Percentiles rank a stretch among this genome's conserved stretches.
Conservation (phyloP, 805 yeast genomes). For the Candida manassasensis region DNA sequence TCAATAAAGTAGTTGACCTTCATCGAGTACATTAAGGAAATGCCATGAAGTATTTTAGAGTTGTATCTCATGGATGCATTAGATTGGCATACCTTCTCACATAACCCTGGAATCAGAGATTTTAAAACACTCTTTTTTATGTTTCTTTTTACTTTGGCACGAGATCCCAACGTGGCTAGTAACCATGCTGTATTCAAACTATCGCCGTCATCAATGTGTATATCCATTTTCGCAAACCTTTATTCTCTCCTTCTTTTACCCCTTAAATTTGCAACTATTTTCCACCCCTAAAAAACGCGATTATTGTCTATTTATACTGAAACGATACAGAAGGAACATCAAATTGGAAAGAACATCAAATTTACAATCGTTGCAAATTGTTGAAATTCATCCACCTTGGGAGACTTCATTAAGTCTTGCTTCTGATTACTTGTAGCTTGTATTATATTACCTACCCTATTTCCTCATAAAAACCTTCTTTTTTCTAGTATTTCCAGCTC, state of each 20-base stretch:
- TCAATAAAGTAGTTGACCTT: constrained; percentile 44
- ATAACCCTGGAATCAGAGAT: constrained; percentile 39
- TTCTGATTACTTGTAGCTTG: too few species aligned
- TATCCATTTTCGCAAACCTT: constrained; percentile 1
- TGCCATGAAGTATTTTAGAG: constrained; percentile 45
- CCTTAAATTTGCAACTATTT: not conserved
- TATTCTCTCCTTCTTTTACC: not conserved
- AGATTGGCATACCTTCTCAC: constrained; percentile 17
- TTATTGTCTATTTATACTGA: too few species aligned
- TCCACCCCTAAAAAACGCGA: too few species aligned
- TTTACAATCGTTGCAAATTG: too few species aligned
- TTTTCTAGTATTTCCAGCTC: too few species aligned
- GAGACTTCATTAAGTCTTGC: too few species aligned
- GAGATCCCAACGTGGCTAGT: constrained; percentile 40
- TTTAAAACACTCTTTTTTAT: constrained; percentile 28
- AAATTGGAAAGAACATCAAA: too few species aligned
- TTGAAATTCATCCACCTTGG: too few species aligned
- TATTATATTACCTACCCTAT: too few species aligned
- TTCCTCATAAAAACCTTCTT: too few species aligned
- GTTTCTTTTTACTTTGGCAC: constrained; percentile 20
- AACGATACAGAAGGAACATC: too few species aligned
- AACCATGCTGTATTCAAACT: constrained; percentile 26
- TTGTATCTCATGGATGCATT: constrained; percentile 23
- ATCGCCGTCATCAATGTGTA: not conserved
- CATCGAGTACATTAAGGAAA: constrained; percentile 43